These are phyloP conservation scores for Beverwykella pulmonaria DNA, from an alignment of 495 filamentous ascomycete species.

Conservation along the genomic window DNA sequence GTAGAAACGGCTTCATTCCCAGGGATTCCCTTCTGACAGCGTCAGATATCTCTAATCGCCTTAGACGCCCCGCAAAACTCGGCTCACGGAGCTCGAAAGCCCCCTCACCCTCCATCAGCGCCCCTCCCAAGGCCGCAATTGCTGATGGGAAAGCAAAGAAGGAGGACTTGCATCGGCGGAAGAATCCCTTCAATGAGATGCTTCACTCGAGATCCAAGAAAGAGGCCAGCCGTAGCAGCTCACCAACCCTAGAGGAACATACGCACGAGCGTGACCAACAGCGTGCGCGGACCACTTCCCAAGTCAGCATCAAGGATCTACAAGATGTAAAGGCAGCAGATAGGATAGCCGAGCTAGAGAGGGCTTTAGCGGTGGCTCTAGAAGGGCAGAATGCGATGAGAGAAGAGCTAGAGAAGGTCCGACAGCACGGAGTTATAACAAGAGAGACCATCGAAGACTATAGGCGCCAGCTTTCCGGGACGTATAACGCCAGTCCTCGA, in stretches of 20 bases:
- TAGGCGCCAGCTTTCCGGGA: constrained; percentile 16
- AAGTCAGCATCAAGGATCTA: constrained; percentile 18
- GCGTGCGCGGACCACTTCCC: constrained; percentile 5
- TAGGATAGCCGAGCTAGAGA: constrained; percentile 32
- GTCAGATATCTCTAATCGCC: constrained; percentile 30
- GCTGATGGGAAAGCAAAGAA: constrained; percentile 28
- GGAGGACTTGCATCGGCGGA: constrained; percentile 34
- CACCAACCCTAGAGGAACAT: constrained; percentile 11
- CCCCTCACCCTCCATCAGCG: constrained; percentile 21
- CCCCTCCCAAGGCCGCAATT: constrained; percentile 33
- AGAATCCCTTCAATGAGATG: constrained; percentile 36
- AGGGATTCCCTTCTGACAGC: background rate
- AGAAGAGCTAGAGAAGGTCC: constrained; percentile 30
- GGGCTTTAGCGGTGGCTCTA: constrained; percentile 22
- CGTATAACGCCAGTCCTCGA: constrained; percentile 7
- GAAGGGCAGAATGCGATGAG: constrained; percentile 29
- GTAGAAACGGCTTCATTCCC: background rate
- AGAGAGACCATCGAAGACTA: constrained; percentile 30
- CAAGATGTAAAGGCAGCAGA: constrained; percentile 15
- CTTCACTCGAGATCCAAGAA: constrained; percentile 17
- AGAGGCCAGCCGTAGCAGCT: constrained; percentile 6
- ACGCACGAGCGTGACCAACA: background rate
- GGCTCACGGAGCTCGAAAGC: constrained; percentile 19
- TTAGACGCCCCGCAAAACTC: constrained; percentile 26
- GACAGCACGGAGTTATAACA: constrained; percentile 18